Evolutionary conservation across 257 asterid genomes (phyloP).

Genomic region (Fraxinus quadrangulata): DNA sequence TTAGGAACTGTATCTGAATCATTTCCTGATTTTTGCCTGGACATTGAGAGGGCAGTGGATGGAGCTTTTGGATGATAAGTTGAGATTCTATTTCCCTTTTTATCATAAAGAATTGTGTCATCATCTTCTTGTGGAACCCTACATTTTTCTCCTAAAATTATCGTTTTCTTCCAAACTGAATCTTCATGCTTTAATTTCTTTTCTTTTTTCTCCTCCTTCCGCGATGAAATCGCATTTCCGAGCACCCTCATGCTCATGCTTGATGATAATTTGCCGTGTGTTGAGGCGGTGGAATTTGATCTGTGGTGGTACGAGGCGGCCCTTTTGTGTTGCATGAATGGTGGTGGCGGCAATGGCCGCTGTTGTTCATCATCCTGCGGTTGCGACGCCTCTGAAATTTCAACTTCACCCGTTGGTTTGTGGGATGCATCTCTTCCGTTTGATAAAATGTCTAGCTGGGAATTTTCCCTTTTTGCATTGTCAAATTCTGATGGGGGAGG

Average conservation of each 20-base stretch:
- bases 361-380: not conserved
- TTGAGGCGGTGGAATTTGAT: conserved; percentile 35
- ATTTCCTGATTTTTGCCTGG: conserved; percentile 32
- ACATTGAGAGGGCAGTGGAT: conserved; percentile 20
- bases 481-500: conserved; percentile 19
- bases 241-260: conserved; percentile 56
- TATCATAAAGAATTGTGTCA: conserved; percentile 55
- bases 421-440: not conserved
- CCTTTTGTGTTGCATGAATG: conserved; percentile 29
- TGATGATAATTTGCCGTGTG: conserved; percentile 30
- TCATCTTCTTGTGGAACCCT: conserved; percentile 65
- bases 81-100: conserved; percentile 58
- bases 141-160: conserved; percentile 86
- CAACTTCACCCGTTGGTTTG: not conserved
- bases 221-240: conserved; percentile 28
- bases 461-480: not conserved
- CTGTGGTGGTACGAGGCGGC: conserved; percentile 46
- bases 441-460: not conserved
- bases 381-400: not conserved
- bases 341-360: conserved; percentile 24
- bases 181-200: conserved; percentile 62
- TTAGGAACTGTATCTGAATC: not conserved
- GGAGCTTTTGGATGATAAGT: conserved; percentile 54
- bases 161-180: conserved; percentile 84
- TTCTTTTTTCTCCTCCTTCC: conserved; percentile 25